Base-by-base conservation (phyloP, 2,329 filamentous ascomycete genomes). In the Trichoderma harzianum region DNA sequence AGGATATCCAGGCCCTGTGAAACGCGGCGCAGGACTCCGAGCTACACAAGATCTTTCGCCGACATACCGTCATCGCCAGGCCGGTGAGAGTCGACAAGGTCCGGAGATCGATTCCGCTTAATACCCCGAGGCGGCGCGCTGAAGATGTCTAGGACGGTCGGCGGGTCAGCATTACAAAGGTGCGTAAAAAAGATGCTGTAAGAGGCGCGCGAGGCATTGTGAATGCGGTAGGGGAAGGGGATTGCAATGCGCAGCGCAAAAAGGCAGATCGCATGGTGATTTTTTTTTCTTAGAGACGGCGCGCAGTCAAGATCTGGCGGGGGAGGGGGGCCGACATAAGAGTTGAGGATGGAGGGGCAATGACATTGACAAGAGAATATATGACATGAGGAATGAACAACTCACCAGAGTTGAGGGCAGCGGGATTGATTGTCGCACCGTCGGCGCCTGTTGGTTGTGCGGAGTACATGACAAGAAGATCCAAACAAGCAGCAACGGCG, bases 391-490 rank as follows among this genome's bases (percentile, higher is more conserved):
- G 71, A 60, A 65, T 70, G 12, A 69, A 68, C n/a, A 62, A 86
- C 85, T 82, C 90, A 95, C 92, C 90, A 86, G 91, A 91, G 85
- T 92, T 94, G 85, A 97, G 88, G 75, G 92, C 93, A 79, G 93
- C 93, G 81, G 94, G 94, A 87, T 97, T 93, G 87, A 97, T 96
- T 80, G 94, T 97, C 81, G 92, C 93, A 86, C 92, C 92, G 82
- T 93, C 92, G 88, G 92, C 92, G 83, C 90, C 89, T 86, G 91
- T 91, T 82, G 90, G 87, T 83, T 77, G 80, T 73, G 77, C 78
- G 74, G 80, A 79, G 79, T 82, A 82, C 81, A 82, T 83, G 78
- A 74, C 78, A 76, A 71, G 76, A 58, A 72, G 72, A 72, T 71
- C 69, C 76, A 75, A 75, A 73, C 74, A 76, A 78, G 74, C 72